Evolutionary conservation across 371 early-diverging fungal species (phyloP).

Genomic region (Mucor irregularis): DNA sequence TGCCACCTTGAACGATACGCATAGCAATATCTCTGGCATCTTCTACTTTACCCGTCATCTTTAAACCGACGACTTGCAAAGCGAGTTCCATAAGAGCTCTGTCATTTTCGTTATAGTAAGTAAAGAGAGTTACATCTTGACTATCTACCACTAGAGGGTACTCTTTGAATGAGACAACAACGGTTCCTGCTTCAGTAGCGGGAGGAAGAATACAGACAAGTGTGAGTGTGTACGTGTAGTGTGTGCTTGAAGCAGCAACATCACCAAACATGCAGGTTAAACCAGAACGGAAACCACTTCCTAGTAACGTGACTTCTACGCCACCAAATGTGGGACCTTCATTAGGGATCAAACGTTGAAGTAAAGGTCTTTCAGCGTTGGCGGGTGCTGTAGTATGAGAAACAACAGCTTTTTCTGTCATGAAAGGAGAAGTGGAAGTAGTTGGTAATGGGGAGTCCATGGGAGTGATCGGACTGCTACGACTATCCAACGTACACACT

Average conservation of each 20-base stretch:
- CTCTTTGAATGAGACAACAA: conserved; percentile 68
- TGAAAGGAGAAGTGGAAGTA: background rate
- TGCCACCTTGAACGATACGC: conserved; percentile 68
- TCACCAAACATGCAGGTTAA: conserved; percentile 78
- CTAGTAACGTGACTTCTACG: conserved; percentile 72
- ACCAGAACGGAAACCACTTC: conserved; percentile 71
- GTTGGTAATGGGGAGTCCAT: background rate
- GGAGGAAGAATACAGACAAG: conserved; percentile 83
- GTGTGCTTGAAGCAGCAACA: conserved; percentile 61
- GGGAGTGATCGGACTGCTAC: conserved; percentile 5
- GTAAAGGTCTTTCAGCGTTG: conserved; percentile 18
- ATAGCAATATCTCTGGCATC: conserved; percentile 70
- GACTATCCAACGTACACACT: conserved; percentile 27
- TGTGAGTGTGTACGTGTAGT: conserved; percentile 71
- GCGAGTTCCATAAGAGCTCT: conserved; percentile 81
- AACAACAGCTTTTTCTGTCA: conserved; percentile 21
- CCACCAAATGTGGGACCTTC: conserved; percentile 85
- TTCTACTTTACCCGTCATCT: conserved; percentile 75
- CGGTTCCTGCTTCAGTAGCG: conserved; percentile 68
- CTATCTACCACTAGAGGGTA: conserved; percentile 39
- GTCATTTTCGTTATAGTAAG: conserved; percentile 74
- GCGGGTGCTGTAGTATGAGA: conserved; percentile 52
- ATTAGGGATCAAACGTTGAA: conserved; percentile 67
- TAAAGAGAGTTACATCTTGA: conserved; percentile 58
- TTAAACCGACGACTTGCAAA: conserved; percentile 79